Base-by-base conservation (phyloP, 768 basidiomycete genomes). In the Leucocoprinus leucothites region DNA sequence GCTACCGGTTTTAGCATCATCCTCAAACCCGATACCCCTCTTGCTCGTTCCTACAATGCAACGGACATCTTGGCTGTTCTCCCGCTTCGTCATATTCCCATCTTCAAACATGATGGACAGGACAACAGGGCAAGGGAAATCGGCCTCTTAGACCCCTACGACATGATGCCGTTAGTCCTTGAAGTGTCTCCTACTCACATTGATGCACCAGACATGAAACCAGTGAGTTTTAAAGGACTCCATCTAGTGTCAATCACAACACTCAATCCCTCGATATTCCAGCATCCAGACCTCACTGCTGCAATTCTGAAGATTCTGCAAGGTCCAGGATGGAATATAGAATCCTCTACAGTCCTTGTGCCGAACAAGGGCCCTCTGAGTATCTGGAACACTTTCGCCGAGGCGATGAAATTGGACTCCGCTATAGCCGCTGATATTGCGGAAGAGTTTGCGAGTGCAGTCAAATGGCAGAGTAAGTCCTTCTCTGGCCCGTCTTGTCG, bases 61-160 rank as follows among this genome's bases (percentile, higher is more conserved):
- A 62, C 63, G 24, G 71, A 80, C 55, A 68, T 81, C 53, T 68
- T 82, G 16, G 77, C 76, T n/a, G 61, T 82, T 41, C 64, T 81
- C 36, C 74, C 78, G 26, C 67, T 84, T 47, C 70, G 65, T 19
- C 67, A 79, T 57, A 58, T 71, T 24, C 82, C 82, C 16, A 65
- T 84, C 13, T 73, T 81, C 61, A 74, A 72, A 56, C 67, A 71
- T 49, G 69, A 71, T 51, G 60, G 58, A 13, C 49, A 61, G 9
- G 66, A 71, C 35, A 47, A 58, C 11, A 63, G 65, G 45, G 69
- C 66, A n/a, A 67, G 60, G 25, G 72, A 73, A 57, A 79, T 82
- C 21, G 75, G 74, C 4, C 67, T 82, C 9, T 67, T 84, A 21
- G 81, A 84, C 65, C 82, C 81, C 26, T 64, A 79, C 43, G 82